A percentile compares a stretch with the other conserved stretches of the same genome.
phyloP scores from a whole-genome alignment of 73 alveolate genomes.

The Paramecium tetraurelia region DNA sequence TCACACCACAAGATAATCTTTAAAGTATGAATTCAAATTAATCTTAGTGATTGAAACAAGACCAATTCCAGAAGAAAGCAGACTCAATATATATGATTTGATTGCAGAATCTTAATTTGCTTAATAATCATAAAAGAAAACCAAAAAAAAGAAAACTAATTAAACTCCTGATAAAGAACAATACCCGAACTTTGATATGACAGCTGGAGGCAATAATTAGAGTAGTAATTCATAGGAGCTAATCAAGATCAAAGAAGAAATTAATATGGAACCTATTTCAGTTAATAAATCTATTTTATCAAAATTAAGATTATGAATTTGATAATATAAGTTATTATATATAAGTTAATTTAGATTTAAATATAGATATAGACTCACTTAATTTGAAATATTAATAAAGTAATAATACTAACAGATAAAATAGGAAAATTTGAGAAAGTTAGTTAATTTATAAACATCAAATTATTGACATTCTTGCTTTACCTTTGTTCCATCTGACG shows the following conservation, averaged over 20 bases:
- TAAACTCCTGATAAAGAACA: neutral
- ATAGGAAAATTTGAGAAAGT: neutral
- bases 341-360: too few relatives aligned
- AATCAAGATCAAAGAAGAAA: neutral
- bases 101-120: neutral
- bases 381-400: too few relatives aligned
- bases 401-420: too few relatives aligned
- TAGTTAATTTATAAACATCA: neutral
- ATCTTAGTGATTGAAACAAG: neutral
- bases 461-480: neutral
- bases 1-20: neutral
- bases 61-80: neutral
- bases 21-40: neutral
- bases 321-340: neutral
- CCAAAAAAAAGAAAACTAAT: neutral
- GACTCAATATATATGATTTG: neutral
- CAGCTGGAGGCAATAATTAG: neutral
- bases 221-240: neutral
- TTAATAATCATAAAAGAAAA: neutral
- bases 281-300: neutral
- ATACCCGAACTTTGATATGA: neutral
- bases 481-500: constrained; percentile 39
- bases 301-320: neutral
- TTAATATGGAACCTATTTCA: neutral
- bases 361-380: too few relatives aligned